Conservation (phyloP, 345 rosid genomes). For the Brassica rapa region DNA sequence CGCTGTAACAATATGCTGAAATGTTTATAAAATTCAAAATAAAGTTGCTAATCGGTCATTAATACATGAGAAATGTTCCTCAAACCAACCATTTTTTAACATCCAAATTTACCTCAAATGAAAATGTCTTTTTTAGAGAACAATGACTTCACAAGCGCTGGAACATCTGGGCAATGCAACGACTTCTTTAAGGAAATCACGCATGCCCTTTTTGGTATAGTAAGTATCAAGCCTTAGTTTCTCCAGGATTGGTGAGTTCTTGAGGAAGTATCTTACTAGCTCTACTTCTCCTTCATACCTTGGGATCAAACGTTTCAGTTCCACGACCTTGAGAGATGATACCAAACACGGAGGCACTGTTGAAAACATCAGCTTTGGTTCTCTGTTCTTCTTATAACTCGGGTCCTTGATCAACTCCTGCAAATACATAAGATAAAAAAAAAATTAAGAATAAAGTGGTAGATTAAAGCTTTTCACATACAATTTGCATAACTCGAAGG, state of each 20-base stretch:
- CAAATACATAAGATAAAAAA: background rate
- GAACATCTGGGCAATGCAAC: conserved; percentile 12
- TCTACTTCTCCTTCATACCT: background rate
- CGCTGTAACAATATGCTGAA: background rate
- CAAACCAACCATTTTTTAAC: background rate
- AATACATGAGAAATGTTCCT: background rate
- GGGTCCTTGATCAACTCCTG: background rate
- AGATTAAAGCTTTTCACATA: too few relatives aligned
- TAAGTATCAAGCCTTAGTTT: background rate
- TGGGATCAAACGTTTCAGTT: background rate
- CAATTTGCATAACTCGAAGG: background rate
- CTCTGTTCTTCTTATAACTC: background rate
- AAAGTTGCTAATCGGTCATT: background rate
- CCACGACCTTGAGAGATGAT: conserved; percentile 19
- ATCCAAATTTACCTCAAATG: background rate
- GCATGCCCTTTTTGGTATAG: conserved; percentile 47
- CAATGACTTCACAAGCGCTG: conserved; percentile 7
- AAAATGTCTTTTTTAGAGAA: background rate
- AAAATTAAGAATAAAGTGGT: background rate
- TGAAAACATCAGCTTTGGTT: background rate
- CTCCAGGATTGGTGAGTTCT: conserved; percentile 11
- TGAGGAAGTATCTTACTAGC: conserved; percentile 6
- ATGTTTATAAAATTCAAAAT: background rate
- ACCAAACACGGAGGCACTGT: background rate
- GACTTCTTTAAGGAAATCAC: conserved; percentile 63